phyloP scores from a whole-genome alignment of 345 rosid genomes.

The Aquilaria malaccensis region DNA sequence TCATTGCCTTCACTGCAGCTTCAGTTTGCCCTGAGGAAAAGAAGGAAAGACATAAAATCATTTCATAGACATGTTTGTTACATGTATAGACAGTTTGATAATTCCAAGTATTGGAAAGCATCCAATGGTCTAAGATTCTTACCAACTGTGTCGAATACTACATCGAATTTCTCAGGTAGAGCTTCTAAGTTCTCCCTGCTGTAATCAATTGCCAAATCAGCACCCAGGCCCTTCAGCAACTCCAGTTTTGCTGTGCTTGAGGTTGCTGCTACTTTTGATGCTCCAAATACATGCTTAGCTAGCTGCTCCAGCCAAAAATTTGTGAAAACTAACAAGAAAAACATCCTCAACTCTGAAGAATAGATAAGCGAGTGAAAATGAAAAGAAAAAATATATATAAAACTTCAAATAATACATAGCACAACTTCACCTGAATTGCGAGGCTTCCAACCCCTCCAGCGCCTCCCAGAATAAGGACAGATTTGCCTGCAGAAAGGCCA shows the following conservation, averaged over 20 bases:
- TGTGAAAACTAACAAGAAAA: not conserved
- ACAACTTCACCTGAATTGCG: conserved; percentile 60
- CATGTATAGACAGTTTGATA: too few species aligned
- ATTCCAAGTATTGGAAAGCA: too few species aligned
- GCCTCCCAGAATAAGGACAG: conserved; percentile 72
- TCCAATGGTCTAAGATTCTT: not conserved
- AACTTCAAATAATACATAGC: not conserved
- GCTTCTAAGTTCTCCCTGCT: conserved; percentile 77
- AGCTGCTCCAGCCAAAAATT: conserved; percentile 27
- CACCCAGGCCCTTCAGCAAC: conserved; percentile 60
- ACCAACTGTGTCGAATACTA: conserved; percentile 82
- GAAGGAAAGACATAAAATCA: not conserved
- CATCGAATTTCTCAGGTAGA: conserved; percentile 67
- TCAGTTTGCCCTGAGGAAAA: conserved; percentile 68
- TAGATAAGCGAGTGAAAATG: too few species aligned
- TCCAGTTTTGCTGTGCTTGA: conserved; percentile 71
- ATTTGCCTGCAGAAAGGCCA: conserved; percentile 73
- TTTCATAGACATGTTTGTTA: too few species aligned
- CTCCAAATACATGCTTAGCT: conserved; percentile 85
- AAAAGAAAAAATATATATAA: not conserved
- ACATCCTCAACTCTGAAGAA: not conserved
- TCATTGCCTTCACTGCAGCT: conserved; percentile 72
- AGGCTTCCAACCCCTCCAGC: conserved; percentile 95
- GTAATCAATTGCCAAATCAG: conserved; percentile 80
- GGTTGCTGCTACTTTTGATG: conserved; percentile 78